Percentiles rank a stretch among this genome's conserved stretches.
Conservation (phyloP, 208 protist genomes). For the Acanthamoeba polyphaga region DNA sequence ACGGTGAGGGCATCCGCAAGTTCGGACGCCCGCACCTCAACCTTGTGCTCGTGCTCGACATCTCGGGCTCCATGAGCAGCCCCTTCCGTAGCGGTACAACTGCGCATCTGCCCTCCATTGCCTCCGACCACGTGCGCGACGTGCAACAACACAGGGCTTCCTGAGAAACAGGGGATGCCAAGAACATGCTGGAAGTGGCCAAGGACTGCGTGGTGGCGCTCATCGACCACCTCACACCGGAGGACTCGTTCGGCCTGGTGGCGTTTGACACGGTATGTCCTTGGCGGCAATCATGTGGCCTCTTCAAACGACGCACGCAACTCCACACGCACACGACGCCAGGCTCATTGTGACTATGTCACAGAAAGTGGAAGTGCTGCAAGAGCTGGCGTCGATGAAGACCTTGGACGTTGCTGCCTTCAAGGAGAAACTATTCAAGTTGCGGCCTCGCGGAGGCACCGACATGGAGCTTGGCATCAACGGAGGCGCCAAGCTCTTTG, state of each 20-base stretch:
- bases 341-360: not conserved
- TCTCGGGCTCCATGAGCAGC: not conserved
- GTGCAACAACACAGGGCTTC: not conserved
- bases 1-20: not conserved
- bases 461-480: not conserved
- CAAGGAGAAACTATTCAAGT: not conserved
- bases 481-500: not conserved
- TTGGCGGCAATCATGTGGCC: not conserved
- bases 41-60: not conserved
- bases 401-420: not conserved
- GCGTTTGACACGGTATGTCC: not conserved
- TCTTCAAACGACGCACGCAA: no score
- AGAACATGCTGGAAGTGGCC: not conserved
- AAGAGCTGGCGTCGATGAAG: not conserved
- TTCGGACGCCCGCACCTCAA: not conserved
- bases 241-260: constrained; percentile 1
- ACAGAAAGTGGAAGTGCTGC: not conserved
- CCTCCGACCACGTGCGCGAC: not conserved
- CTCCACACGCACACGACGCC: no score
- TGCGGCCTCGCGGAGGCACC: not conserved
- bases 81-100: not conserved
- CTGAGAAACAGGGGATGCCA: not conserved
- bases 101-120: not conserved
- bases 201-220: not conserved
- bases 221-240: not conserved